Evolutionary conservation across 805 yeast genomes (phyloP).

Genomic region (Candida peoriensis): DNA sequence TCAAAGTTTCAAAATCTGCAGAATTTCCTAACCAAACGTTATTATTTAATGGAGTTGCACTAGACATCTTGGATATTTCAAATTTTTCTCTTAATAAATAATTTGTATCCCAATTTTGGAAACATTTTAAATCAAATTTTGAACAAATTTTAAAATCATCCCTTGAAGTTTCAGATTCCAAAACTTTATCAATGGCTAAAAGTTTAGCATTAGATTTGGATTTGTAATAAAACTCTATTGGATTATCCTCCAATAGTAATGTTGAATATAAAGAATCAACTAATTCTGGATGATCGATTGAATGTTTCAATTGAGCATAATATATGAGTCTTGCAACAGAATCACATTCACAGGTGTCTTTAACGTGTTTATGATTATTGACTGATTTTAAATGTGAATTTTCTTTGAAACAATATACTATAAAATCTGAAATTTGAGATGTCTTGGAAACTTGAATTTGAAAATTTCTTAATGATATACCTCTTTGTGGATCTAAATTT

Average conservation of each 20-base stretch:
- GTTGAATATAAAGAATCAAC: slow-evolving; percentile 21
- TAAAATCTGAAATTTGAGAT: slow-evolving; percentile 66
- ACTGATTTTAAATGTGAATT: slow-evolving; percentile 28
- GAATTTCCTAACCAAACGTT: slow-evolving; percentile 81
- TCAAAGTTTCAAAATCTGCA: slow-evolving; percentile 54
- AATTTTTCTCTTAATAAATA: slow-evolving; percentile 67
- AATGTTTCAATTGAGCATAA: slow-evolving; percentile 36
- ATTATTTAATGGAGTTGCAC: slow-evolving; percentile 55
- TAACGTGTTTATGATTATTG: no score
- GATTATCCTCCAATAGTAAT: slow-evolving; percentile 14
- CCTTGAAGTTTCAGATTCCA: slow-evolving; percentile 11
- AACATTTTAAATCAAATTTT: slow-evolving; percentile 34
- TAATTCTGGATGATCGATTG: slow-evolving; percentile 23
- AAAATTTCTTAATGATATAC: slow-evolving; percentile 77
- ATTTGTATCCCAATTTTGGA: slow-evolving; percentile 64
- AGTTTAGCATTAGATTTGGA: slow-evolving; percentile 8
- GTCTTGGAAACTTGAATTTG: slow-evolving; percentile 81
- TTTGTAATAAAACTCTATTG: slow-evolving; percentile 9
- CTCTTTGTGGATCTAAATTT: slow-evolving; percentile 61
- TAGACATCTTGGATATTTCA: slow-evolving; percentile 81
- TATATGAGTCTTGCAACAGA: slow-evolving; percentile 36
- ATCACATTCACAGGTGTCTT: slow-evolving; percentile 30
- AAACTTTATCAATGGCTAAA: slow-evolving; percentile 24
- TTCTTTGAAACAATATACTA: slow-evolving; percentile 63
- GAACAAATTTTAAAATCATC: slow-evolving; percentile 24